Evolutionary conservation across 75 land plant genomes (phyloP).

Genomic region (Sequoiadendron giganteum): DNA sequence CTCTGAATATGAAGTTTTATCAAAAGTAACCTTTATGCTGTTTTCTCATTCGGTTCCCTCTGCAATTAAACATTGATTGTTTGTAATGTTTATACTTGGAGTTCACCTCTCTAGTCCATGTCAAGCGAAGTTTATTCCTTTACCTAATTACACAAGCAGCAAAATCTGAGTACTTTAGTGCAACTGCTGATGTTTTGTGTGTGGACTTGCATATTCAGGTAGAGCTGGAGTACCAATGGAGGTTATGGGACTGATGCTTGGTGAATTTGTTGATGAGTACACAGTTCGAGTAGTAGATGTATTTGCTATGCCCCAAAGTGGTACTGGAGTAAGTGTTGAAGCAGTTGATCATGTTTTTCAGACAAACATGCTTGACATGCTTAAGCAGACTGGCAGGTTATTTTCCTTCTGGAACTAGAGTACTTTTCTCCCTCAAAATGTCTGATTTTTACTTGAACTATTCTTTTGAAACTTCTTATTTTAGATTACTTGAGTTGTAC

Average conservation of each 20-base stretch:
- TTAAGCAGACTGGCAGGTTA: conserved; percentile 97
- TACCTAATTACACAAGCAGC: background rate
- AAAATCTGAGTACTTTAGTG: background rate
- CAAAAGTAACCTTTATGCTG: background rate
- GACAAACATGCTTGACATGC: conserved; percentile 99
- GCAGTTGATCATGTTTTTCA: conserved; percentile 99
- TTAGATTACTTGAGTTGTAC: background rate
- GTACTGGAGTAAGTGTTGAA: conserved; percentile 98
- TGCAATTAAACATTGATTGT: background rate
- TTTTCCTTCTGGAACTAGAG: background rate
- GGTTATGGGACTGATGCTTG: conserved; percentile 97
- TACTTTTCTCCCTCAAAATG: background rate
- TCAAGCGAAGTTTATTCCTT: background rate
- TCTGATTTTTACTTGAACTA: background rate
- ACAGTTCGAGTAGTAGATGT: conserved; percentile 98
- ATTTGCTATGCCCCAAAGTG: conserved; percentile 99
- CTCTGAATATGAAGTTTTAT: background rate
- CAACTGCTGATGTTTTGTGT: background rate
- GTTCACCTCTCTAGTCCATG: background rate
- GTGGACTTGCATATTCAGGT: conserved; percentile 36
- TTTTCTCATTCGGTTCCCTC: background rate
- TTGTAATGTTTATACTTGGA: background rate
- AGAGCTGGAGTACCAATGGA: conserved; percentile 99
- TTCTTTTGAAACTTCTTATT: background rate
- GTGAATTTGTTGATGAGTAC: conserved; percentile 98